A percentile compares a stretch with the other conserved stretches of the same genome.
Evolutionary conservation across 2,329 filamentous ascomycete species (phyloP).

Genomic region (Ophiosphaerella narmari): DNA sequence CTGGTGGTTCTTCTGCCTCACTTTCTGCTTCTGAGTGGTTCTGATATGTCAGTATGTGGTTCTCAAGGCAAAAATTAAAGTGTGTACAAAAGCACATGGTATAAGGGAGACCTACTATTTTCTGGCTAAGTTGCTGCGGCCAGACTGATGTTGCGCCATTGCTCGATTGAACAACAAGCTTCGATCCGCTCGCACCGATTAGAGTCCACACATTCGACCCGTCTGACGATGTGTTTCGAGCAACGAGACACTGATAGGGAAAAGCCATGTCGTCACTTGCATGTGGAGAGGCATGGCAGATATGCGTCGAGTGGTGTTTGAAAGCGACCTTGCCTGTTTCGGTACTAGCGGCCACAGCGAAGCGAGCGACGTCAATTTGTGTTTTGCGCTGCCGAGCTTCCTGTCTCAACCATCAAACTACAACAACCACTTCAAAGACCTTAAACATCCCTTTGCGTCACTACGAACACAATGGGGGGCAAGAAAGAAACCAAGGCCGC

Average conservation of each 20-base stretch:
- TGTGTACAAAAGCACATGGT: too few relatives aligned
- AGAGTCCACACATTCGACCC: slow-evolving; percentile 55
- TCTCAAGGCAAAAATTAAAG: too few relatives aligned
- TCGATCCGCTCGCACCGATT: slow-evolving; percentile 74
- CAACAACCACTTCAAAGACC: slow-evolving; percentile 62
- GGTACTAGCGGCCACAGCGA: slow-evolving; percentile 20
- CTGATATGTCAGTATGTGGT: slow-evolving; percentile 9
- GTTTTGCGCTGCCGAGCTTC: slow-evolving; percentile 15
- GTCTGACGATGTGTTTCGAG: slow-evolving; percentile 19
- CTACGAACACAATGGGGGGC: slow-evolving; percentile 95
- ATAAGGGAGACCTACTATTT: slow-evolving; percentile 26
- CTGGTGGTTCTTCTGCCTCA: slow-evolving; percentile 42
- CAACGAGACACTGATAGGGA: slow-evolving; percentile 49
- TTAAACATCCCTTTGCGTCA: slow-evolving; percentile 99
- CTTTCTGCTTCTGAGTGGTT: slow-evolving; percentile 19
- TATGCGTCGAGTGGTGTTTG: slow-evolving; percentile 2
- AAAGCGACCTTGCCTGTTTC: slow-evolving; percentile 7
- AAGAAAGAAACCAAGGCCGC: slow-evolving; percentile 90
- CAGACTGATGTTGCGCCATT: slow-evolving; percentile 37
- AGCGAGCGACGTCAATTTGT: slow-evolving; percentile 27
- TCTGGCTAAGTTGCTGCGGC: slow-evolving; percentile 26
- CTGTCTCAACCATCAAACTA: slow-evolving; percentile 26
- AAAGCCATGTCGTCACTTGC: slow-evolving; percentile 29
- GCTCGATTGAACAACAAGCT: slow-evolving; percentile 60
- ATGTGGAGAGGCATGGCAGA: slow-evolving; percentile 9